Percentiles rank a stretch among this genome's conserved stretches.
These are phyloP conservation scores for Saccharomycopsis malanga DNA, from an alignment of 805 yeast species.

Conservation along the genomic window DNA sequence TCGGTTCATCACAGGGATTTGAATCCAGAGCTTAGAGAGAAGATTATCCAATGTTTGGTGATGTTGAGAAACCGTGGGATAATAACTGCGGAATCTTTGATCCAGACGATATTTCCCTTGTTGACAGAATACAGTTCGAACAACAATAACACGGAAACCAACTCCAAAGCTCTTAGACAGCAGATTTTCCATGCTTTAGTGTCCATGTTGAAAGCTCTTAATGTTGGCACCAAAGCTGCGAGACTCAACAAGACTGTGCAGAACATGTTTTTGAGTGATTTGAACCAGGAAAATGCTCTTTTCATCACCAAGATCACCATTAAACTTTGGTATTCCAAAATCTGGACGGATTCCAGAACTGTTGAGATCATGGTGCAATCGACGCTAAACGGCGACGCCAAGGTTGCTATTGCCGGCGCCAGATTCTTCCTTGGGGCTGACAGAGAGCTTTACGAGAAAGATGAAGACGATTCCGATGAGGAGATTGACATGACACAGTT, in stretches of 20 bases:
- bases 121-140: conserved; percentile 56
- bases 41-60: conserved; percentile 80
- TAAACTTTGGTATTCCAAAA: conserved; percentile 95
- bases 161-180: conserved; percentile 75
- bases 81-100: conserved; percentile 69
- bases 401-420: conserved; percentile 86
- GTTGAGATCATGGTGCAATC: conserved; percentile 98
- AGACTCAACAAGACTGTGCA: conserved; percentile 86
- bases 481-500: conserved; percentile 51
- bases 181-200: conserved; percentile 78
- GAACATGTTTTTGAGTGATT: conserved; percentile 79
- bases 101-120: conserved; percentile 85
- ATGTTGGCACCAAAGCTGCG: conserved; percentile 84
- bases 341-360: conserved; percentile 96
- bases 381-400: conserved; percentile 76
- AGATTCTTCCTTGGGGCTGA: conserved; percentile 92
- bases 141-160: conserved; percentile 42
- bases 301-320: conserved; percentile 96
- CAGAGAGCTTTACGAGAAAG: conserved; percentile 71
- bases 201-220: conserved; percentile 71
- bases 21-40: conserved; percentile 81
- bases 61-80: conserved; percentile 85
- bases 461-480: conserved; percentile 62
- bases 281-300: conserved; percentile 73
- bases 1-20: conserved; percentile 72